Conservation (phyloP, 2,329 filamentous ascomycete genomes). For the Emericellopsis atlantica region DNA sequence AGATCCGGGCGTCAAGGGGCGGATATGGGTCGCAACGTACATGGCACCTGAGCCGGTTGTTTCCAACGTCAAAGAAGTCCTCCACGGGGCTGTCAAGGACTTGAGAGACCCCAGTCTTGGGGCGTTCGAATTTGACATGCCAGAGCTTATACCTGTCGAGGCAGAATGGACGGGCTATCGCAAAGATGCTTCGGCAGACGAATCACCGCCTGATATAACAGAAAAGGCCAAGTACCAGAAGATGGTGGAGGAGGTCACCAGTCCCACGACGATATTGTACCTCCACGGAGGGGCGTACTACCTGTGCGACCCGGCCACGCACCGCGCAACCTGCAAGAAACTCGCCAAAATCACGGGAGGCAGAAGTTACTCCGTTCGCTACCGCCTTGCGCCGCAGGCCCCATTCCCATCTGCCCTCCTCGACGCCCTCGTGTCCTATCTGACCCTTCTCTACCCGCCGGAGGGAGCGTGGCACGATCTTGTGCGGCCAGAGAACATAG, state of each 20-base stretch:
- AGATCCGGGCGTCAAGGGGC: constrained; percentile 60
- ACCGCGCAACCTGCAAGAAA: constrained; percentile 44
- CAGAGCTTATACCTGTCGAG: constrained; percentile 44
- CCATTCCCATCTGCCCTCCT: constrained; percentile 64
- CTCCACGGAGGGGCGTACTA: constrained; percentile 69
- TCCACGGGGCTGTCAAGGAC: constrained; percentile 39
- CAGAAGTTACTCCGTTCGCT: constrained; percentile 59
- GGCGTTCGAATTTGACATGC: constrained; percentile 18
- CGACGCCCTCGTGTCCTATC: constrained; percentile 60
- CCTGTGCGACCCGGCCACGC: constrained; percentile 56
- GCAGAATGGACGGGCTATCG: constrained; percentile 70
- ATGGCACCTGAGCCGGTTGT: constrained; percentile 47
- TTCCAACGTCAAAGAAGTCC: constrained; percentile 39
- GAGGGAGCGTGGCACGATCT: constrained; percentile 53
- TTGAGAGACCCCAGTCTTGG: constrained; percentile 8
- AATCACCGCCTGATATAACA: constrained; percentile 39
- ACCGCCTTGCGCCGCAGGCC: constrained; percentile 61
- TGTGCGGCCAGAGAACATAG: constrained; percentile 51
- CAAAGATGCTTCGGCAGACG: constrained; percentile 33
- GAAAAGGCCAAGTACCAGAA: constrained; percentile 53
- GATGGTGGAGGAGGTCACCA: constrained; percentile 56
- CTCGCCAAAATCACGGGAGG: constrained; percentile 56
- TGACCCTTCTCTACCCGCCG: constrained; percentile 61
- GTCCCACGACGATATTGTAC: constrained; percentile 54
- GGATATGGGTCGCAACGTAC: constrained; percentile 69